Base-by-base conservation (phyloP, 495 filamentous ascomycete genomes). In the Aspergillus steynii region DNA sequence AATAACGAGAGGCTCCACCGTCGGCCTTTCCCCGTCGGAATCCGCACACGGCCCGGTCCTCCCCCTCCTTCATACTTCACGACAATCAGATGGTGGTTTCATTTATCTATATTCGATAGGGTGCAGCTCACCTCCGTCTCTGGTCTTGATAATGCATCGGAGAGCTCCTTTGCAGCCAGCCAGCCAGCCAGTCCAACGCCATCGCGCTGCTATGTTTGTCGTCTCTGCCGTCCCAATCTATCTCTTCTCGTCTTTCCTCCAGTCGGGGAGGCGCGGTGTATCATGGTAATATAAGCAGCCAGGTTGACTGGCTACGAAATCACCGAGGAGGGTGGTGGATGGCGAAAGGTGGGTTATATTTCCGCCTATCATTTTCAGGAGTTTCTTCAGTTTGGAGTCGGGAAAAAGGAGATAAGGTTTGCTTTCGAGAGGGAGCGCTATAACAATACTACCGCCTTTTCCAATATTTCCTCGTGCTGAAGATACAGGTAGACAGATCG, bases 31-130 rank as follows among this genome's bases (percentile, higher is more conserved):
- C 47, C 70, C 65, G 65, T 64, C 66, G 71, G 73, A 68, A 67
- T 73, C 66, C 70, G 69, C 50, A 64, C 25, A 66, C 65, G 31
- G 61, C 52, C 62, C 65, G 61, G 10, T 63, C 68, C 68, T 63
- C 62, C 15, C 62, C 58, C 58, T 58, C 51, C 65, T 70, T 42
- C 64, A 55, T 14, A 62, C 54, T 20, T 20, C 20, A 20, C 20
- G 20, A 20, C 54, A 68, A 56, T 37, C 37, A 56, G 50, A 68
- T 65, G 53, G 71, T 56, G 2, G 57, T 59, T 57, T 69, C 66
- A 8, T 71, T 61, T 34, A 75, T 68, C 51, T 64, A 65, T n/a
- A 75, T 68, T 34, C 61, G 25, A 25, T 56, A 50, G 6, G 53
- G 48, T 7, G 59, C 57, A 1, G 25, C 20, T 42, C 37, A 4